Conservation (phyloP, 202 grass and related monocot genomes). For the Carex sylvatica region DNA sequence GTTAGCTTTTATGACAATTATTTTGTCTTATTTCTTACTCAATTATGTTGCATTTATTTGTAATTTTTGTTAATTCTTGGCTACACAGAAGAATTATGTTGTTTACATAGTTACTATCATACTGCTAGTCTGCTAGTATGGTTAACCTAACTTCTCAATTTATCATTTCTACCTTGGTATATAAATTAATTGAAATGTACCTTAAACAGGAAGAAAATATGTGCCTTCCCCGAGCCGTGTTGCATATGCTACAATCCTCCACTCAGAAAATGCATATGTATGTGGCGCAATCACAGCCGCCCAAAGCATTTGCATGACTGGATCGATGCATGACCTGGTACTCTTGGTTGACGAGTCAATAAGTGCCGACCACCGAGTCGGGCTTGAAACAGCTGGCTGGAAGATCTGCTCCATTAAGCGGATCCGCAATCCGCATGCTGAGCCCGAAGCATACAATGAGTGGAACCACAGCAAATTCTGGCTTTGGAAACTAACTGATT, state of each 20-base stretch:
- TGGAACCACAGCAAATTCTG: constrained; percentile 49
- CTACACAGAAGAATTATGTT: background rate
- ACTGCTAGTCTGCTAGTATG: background rate
- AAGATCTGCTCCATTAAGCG: constrained; percentile 35
- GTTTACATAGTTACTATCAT: background rate
- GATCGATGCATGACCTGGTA: constrained; percentile 33
- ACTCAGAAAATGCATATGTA: constrained; percentile 40
- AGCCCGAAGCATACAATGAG: constrained; percentile 33
- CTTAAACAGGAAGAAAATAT: constrained; percentile 9
- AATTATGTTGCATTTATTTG: background rate
- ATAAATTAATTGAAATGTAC: constrained; percentile 13
- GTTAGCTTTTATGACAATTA: constrained; percentile 17
- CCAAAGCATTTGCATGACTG: constrained; percentile 41
- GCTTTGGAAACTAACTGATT: constrained; percentile 38
- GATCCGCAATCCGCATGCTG: constrained; percentile 28
- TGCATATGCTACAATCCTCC: constrained; percentile 42
- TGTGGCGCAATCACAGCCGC: constrained; percentile 40
- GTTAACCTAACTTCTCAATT: background rate
- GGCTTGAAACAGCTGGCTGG: constrained; percentile 34
- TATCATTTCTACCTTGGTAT: background rate
- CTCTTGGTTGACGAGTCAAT: constrained; percentile 41
- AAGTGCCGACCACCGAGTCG: constrained; percentile 16
- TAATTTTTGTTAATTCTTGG: constrained; percentile 2
- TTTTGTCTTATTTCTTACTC: background rate
- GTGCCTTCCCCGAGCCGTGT: constrained; percentile 17